phyloP scores from a whole-genome alignment of 306 rosid species.

The Cercis canadensis region DNA sequence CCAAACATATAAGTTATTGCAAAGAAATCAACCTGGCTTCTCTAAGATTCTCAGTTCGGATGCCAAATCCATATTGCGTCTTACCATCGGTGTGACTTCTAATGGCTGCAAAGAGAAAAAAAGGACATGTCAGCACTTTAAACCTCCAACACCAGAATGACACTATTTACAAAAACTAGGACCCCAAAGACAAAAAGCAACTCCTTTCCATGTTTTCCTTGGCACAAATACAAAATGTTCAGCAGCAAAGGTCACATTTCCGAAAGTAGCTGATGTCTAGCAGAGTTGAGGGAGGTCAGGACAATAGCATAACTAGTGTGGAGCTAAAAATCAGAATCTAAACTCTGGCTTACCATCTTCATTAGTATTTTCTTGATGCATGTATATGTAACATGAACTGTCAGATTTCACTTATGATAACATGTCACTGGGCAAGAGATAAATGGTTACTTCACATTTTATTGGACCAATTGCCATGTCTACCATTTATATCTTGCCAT shows the following conservation, averaged over 20 bases:
- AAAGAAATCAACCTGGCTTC: constrained; percentile 87
- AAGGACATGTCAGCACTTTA: constrained; percentile 24
- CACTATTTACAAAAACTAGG: constrained; percentile 1
- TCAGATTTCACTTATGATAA: constrained; percentile 1
- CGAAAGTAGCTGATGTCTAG: neutral
- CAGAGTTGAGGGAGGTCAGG: neutral
- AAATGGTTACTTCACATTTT: constrained; percentile 7
- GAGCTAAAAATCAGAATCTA: neutral
- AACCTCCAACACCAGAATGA: constrained; percentile 23
- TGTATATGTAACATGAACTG: neutral
- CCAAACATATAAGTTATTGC: constrained; percentile 22
- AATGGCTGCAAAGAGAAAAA: constrained; percentile 57
- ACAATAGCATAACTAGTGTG: neutral
- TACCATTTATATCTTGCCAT: neutral
- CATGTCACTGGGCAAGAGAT: neutral
- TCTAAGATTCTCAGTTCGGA: constrained; percentile 83
- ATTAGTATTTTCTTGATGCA: constrained; percentile 5
- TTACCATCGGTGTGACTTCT: constrained; percentile 65
- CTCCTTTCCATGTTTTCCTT: neutral
- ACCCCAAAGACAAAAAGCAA: neutral
- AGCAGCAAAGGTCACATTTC: neutral
- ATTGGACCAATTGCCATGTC: neutral
- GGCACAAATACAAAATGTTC: neutral
- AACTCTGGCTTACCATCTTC: constrained; percentile 6
- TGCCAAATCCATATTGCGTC: constrained; percentile 78